Percentiles rank a stretch among this genome's conserved stretches.
These are phyloP conservation scores for Calocera viscosa DNA, from an alignment of 768 basidiomycete species.

Conservation along the genomic window DNA sequence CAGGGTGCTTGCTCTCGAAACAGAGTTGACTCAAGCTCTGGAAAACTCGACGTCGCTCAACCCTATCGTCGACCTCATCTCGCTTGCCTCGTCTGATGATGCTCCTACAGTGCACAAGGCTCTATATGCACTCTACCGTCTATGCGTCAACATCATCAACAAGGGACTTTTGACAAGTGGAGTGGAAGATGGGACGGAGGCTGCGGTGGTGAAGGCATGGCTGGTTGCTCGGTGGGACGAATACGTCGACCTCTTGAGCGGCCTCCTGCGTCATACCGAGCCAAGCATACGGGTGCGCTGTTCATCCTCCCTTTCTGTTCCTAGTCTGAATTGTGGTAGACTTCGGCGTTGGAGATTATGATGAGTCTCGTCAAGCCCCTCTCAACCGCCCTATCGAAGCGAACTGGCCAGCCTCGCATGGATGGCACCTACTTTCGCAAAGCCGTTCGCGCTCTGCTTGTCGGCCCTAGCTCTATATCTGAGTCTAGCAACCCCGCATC, in stretches of 20 bases:
- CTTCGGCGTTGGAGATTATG: constrained; percentile 57
- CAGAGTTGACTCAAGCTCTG: constrained; percentile 42
- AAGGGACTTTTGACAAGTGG: constrained; percentile 41
- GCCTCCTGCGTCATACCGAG: constrained; percentile 67
- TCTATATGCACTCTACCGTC: constrained; percentile 69
- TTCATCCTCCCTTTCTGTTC: neutral
- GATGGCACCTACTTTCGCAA: constrained; percentile 56
- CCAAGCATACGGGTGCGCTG: constrained; percentile 52
- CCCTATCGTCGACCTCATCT: constrained; percentile 56
- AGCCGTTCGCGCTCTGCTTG: constrained; percentile 45
- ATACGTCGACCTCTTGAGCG: constrained; percentile 56
- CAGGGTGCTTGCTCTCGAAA: constrained; percentile 41
- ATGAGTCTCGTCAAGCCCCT: constrained; percentile 67
- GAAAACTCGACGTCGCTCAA: constrained; percentile 56
- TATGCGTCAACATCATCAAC: constrained; percentile 53
- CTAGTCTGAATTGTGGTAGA: constrained; percentile 31
- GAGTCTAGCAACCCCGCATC: no score
- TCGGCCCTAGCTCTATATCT: constrained; percentile 44
- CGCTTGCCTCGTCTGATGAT: constrained; percentile 39
- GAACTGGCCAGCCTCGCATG: constrained; percentile 45
- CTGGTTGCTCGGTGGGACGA: constrained; percentile 58
- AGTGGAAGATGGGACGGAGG: constrained; percentile 44
- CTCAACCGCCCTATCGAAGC: constrained; percentile 35
- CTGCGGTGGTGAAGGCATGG: constrained; percentile 59
- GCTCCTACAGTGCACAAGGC: constrained; percentile 55